phyloP scores from a whole-genome alignment of 768 basidiomycete species.

The Boletus vinaceobasis region DNA sequence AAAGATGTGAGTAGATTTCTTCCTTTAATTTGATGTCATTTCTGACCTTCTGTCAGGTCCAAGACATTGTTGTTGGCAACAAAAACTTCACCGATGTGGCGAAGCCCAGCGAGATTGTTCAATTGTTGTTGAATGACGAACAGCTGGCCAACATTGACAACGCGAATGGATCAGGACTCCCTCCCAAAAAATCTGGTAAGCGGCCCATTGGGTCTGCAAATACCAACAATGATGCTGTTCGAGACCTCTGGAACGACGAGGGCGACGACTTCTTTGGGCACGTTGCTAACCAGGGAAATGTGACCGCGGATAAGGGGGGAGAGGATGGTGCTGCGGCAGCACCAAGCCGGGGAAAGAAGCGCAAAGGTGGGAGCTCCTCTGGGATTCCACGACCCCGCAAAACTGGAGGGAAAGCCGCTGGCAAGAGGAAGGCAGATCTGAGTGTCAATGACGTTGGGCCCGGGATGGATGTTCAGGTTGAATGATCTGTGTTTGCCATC shows the following conservation, averaged over 20 bases:
- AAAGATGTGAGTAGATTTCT: conserved; percentile 67
- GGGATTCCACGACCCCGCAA: conserved; percentile 27
- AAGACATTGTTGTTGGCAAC: conserved; percentile 98
- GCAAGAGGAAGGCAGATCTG: conserved; percentile 30
- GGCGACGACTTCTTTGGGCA: conserved; percentile 86
- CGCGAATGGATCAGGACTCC: conserved; percentile 36
- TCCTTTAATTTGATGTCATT: neutral
- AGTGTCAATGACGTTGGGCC: conserved; percentile 21
- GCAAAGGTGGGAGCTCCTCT: conserved; percentile 25
- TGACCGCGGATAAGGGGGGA: conserved; percentile 22
- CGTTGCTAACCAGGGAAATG: conserved; percentile 29
- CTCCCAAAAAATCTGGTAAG: conserved; percentile 36
- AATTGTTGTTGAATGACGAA: conserved; percentile 90
- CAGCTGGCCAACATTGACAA: conserved; percentile 74
- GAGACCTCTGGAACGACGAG: conserved; percentile 83
- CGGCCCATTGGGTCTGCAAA: conserved; percentile 29
- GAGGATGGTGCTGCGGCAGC: conserved; percentile 30
- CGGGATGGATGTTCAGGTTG: conserved; percentile 26
- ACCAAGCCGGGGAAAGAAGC: conserved; percentile 32
- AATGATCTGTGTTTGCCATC: conserved; percentile 15
- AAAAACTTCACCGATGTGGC: conserved; percentile 91
- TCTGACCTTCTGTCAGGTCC: conserved; percentile 56
- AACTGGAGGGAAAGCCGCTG: conserved; percentile 29
- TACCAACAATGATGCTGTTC: conserved; percentile 38
- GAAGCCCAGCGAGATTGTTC: conserved; percentile 96